A percentile compares a stretch with the other conserved stretches of the same genome.
Evolutionary conservation across 768 basidiomycete genomes (phyloP).

Genomic region (Hysterangium stoloniferum): DNA sequence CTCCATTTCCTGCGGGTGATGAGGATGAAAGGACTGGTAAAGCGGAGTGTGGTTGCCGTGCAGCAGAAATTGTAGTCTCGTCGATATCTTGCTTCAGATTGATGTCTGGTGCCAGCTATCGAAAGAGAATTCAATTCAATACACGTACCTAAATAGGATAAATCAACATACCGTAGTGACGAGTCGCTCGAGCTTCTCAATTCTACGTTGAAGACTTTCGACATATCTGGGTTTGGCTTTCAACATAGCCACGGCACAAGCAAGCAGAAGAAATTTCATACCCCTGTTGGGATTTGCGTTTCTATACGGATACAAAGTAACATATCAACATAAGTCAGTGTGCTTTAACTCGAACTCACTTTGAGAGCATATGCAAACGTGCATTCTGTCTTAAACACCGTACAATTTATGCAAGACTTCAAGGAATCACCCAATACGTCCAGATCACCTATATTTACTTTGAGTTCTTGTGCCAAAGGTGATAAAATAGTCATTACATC

Average conservation of each 20-base stretch:
- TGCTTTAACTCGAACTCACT: not conserved
- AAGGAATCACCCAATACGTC: not conserved
- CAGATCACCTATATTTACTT: not conserved
- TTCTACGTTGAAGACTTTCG: not conserved
- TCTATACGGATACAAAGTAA: not conserved
- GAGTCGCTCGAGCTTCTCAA: not conserved
- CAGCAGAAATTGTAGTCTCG: conserved; percentile 35
- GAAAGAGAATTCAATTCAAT: not conserved
- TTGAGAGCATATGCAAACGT: not conserved
- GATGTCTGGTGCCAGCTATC: conserved; percentile 51
- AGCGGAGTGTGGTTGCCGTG: not conserved
- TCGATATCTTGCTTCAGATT: conserved; percentile 57
- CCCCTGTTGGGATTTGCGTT: conserved; percentile 1
- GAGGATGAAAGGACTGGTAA: conserved; percentile 6
- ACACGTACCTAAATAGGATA: not conserved
- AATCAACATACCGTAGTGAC: not conserved
- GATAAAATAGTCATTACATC: not conserved
- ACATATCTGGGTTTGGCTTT: not conserved
- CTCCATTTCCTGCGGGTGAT: conserved; percentile 12
- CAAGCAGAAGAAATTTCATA: not conserved
- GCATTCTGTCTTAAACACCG: conserved; percentile 3
- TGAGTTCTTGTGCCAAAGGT: not conserved
- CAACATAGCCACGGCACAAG: not conserved
- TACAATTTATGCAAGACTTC: not conserved
- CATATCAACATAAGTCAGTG: not conserved